A percentile compares a stretch with the other conserved stretches of the same genome.
Evolutionary conservation across 2,329 filamentous ascomycete genomes (phyloP).

Genomic region (Trichoderma sp.): DNA sequence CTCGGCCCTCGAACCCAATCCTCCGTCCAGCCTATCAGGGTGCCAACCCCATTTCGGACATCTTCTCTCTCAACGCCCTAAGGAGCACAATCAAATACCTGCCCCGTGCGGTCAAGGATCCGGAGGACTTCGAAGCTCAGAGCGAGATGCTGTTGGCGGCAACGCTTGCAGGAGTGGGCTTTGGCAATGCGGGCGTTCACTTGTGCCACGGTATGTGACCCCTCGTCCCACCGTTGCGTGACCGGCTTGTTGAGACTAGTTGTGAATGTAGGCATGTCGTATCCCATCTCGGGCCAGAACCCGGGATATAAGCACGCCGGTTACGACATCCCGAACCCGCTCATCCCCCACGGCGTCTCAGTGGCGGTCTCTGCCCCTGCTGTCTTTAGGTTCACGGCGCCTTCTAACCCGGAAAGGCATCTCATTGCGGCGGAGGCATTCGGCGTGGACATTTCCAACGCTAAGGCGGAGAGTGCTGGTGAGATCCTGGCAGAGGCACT

Average conservation of each 20-base stretch:
- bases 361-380: slow-evolving; percentile 92
- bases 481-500: slow-evolving; percentile 85
- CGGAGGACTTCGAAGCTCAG: slow-evolving; percentile 90
- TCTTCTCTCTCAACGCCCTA: slow-evolving; percentile 89
- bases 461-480: slow-evolving; percentile 86
- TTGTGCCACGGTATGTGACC: slow-evolving; percentile 59
- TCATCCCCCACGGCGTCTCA: slow-evolving; percentile 95
- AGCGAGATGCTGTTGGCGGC: slow-evolving; percentile 93
- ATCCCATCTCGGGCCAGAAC: slow-evolving; percentile 95
- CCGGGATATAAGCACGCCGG: slow-evolving; percentile 83
- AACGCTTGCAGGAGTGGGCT: slow-evolving; percentile 91
- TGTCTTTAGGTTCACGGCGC: slow-evolving; percentile 89
- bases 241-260: background rate
- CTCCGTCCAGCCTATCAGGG: slow-evolving; percentile 93
- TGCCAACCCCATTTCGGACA: slow-evolving; percentile 95
- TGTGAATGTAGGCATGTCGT: slow-evolving; percentile 74
- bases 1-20: slow-evolving; percentile 85
- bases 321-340: slow-evolving; percentile 73
- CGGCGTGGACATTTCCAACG: slow-evolving; percentile 83
- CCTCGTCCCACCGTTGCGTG: background rate
- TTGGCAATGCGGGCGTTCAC: slow-evolving; percentile 97
- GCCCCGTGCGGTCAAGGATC: slow-evolving; percentile 81
- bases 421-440: slow-evolving; percentile 86
- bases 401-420: slow-evolving; percentile 91
- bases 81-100: slow-evolving; percentile 87